Conservation (phyloP, 148 eudicot genomes). For the Fallopia convolvulus region DNA sequence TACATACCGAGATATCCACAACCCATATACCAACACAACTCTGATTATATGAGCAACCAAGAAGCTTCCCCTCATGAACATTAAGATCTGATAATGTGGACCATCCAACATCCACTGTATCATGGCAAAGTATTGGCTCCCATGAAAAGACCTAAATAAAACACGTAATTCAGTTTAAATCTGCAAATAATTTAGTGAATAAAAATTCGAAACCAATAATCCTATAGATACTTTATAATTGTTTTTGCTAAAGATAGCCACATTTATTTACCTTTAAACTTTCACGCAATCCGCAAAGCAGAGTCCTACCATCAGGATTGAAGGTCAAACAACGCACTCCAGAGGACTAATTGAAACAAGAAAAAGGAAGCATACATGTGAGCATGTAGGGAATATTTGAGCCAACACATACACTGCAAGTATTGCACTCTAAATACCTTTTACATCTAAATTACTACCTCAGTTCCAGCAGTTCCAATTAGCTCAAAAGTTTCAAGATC, state of each 20-base stretch:
- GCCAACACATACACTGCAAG: background rate
- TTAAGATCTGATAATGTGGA: constrained; percentile 89
- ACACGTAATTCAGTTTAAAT: constrained; percentile 1
- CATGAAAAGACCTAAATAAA: constrained; percentile 72
- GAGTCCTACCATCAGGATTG: constrained; percentile 94
- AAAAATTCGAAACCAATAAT: background rate
- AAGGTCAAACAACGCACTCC: constrained; percentile 92
- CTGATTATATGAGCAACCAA: constrained; percentile 95
- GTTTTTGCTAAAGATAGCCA: constrained; percentile 5
- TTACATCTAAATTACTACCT: constrained; percentile 36
- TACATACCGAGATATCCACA: constrained; percentile 81
- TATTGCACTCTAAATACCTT: background rate
- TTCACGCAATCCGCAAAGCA: constrained; percentile 92
- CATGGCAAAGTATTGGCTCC: constrained; percentile 92
- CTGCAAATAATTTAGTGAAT: background rate
- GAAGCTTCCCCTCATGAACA: constrained; percentile 96
- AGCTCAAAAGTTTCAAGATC: constrained; percentile 99
- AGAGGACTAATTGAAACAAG: constrained; percentile 41
- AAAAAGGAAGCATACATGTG: constrained; percentile 3
- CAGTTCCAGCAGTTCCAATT: constrained; percentile 92
- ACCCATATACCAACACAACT: constrained; percentile 99
- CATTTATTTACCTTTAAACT: constrained; percentile 59
- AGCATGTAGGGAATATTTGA: constrained; percentile 1
- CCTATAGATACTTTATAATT: background rate
- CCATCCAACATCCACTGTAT: constrained; percentile 96